phyloP scores from a whole-genome alignment of 140 eudicot species.

The Bidens hawaiensis region DNA sequence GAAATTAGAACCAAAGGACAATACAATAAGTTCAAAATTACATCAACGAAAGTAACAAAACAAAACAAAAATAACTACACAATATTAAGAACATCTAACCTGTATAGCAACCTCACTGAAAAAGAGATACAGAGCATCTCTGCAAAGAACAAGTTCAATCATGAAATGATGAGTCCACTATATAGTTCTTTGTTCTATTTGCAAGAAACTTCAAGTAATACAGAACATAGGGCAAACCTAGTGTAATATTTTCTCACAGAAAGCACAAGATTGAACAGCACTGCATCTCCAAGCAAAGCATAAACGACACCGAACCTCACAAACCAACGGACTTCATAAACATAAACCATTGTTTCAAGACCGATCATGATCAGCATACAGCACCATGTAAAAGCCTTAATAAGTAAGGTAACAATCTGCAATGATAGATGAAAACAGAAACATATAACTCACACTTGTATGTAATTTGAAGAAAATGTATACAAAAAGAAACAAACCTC shows the following conservation, averaged over 20 bases:
- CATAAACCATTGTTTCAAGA: slow-evolving; percentile 69
- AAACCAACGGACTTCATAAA: slow-evolving; percentile 80
- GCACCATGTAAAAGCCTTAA: slow-evolving; percentile 83
- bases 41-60: background rate
- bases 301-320: slow-evolving; percentile 64
- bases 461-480: background rate
- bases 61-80: background rate
- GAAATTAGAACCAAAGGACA: background rate
- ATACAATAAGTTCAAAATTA: background rate
- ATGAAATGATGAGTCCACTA: slow-evolving; percentile 9
- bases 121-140: slow-evolving; percentile 55
- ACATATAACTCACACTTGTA: background rate
- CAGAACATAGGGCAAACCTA: slow-evolving; percentile 38
- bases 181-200: slow-evolving; percentile 1
- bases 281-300: slow-evolving; percentile 70
- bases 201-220: slow-evolving; percentile 8
- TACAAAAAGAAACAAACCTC: slow-evolving; percentile 82
- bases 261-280: slow-evolving; percentile 54
- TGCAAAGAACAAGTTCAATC: slow-evolving; percentile 36
- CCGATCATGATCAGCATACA: slow-evolving; percentile 60
- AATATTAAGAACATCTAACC: slow-evolving; percentile 43
- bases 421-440: background rate
- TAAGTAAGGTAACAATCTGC: slow-evolving; percentile 62
- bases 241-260: slow-evolving; percentile 50
- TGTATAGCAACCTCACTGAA: slow-evolving; percentile 59